Evolutionary conservation across 768 basidiomycete species (phyloP), one percentile per base, ranked within the genome.

Genomic region (Pulveroboletus sp.): DNA sequence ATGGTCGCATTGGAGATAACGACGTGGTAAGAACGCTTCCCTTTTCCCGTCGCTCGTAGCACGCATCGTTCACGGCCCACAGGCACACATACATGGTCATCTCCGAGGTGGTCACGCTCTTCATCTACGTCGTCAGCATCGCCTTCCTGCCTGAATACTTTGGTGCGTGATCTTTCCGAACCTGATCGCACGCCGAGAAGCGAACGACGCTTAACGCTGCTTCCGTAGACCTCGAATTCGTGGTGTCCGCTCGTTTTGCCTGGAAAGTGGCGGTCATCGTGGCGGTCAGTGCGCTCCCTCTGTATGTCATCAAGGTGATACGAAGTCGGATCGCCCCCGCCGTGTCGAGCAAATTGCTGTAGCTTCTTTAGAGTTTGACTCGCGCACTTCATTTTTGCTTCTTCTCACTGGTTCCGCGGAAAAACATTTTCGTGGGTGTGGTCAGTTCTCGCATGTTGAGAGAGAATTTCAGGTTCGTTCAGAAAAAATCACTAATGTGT

Each of bases 1-100:
- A 99, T 98, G 96, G 96, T 98, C 39, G 93, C 94, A 2, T 69
- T 98, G 58, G 94, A 98, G 70, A 93, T 98, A 51, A 98, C 94
- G 4, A 97, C 91, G 54, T 99, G 95, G 95, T 91, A 59, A 47
- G n/a, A 8, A 51, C 8, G 5, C 23, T 27, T 30, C 29, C 30
- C 17, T 34, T 13, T 2, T 3, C 16, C 5, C 13, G 2, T 26
- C 1, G 2, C 26, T 30, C 14, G 24, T 35, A 14, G 2, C 35
- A 13, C 14, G 5, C 1, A 4, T 27, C 23, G n/a, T 45, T 56
- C 43, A 50, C 20, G 7, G 22, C 24, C 12, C 29, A 7, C 11
- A 93, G 91, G 93, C 96, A 99, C 70, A 61, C 83, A 5, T 96
- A 96, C 69, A 98, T 98, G 95, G 79, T 94, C 45, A 73, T 95